These are phyloP conservation scores for Arthrobotrys conoides DNA, from an alignment of 2,329 filamentous ascomycete genomes.

Conservation along the genomic window DNA sequence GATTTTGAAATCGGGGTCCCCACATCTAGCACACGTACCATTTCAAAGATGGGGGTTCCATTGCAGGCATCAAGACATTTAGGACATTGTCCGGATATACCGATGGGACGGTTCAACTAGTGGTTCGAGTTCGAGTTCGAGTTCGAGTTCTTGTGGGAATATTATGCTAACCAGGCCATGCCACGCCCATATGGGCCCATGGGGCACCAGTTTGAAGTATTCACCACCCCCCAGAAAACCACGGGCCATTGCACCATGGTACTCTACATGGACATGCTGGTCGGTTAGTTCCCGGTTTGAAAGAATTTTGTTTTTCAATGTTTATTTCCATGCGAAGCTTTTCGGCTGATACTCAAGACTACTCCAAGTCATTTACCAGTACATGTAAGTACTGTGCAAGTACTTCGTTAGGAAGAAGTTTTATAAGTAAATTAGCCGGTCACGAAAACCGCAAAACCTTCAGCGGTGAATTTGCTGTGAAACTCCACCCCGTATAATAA, in stretches of 20 bases:
- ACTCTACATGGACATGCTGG: conserved; percentile 8
- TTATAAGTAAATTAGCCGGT: conserved; percentile 33
- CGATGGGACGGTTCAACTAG: not conserved
- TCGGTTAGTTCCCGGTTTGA: conserved; percentile 19
- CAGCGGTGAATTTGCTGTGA: conserved; percentile 5
- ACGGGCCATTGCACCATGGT: conserved; percentile 36
- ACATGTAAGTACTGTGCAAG: too few relatives aligned
- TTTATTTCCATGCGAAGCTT: conserved; percentile 2
- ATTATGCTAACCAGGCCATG: not conserved
- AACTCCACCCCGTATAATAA: conserved; percentile 29
- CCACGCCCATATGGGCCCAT: too few relatives aligned
- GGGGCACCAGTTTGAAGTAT: not conserved
- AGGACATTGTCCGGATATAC: conserved; percentile 16
- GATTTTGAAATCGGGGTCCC: conserved; percentile 41
- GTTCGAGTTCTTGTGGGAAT: not conserved
- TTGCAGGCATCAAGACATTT: not conserved
- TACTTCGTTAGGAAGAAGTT: conserved; percentile 1
- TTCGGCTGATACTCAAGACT: conserved; percentile 26
- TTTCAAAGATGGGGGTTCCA: conserved; percentile 27
- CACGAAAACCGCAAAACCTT: conserved; percentile 19
- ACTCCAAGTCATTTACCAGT: conserved; percentile 2
- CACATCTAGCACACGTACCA: conserved; percentile 24
- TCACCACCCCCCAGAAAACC: conserved; percentile 24
- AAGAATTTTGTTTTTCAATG: conserved; percentile 2
- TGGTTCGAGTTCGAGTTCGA: not conserved